Conservation (phyloP, 2,329 filamentous ascomycete genomes). For the Dactylellina cionopaga region DNA sequence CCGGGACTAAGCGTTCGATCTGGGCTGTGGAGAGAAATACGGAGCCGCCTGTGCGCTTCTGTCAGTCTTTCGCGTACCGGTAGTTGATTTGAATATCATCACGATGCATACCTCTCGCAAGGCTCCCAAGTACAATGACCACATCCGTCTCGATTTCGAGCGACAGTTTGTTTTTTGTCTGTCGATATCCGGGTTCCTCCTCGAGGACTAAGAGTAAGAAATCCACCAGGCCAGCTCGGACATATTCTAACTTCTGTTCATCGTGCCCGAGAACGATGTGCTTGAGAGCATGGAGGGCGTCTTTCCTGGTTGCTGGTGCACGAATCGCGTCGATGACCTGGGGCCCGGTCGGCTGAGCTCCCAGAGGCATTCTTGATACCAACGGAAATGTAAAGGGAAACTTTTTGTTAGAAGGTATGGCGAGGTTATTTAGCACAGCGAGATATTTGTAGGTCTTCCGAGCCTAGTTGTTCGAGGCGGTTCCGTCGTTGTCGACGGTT, state of each 20-base stretch:
- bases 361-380: conserved; percentile 55
- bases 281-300: conserved; percentile 78
- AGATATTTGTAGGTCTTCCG: not conserved
- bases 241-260: conserved; percentile 82
- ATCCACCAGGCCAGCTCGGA: conserved; percentile 75
- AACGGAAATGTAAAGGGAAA: not conserved
- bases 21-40: conserved; percentile 69
- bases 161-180: conserved; percentile 57
- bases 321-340: conserved; percentile 44
- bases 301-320: conserved; percentile 58
- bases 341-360: conserved; percentile 60
- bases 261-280: conserved; percentile 89
- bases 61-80: not conserved
- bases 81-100: not conserved
- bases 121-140: conserved; percentile 78
- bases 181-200: conserved; percentile 27
- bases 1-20: conserved; percentile 60
- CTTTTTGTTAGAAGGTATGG: not conserved
- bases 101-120: conserved; percentile 76
- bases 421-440: not conserved
- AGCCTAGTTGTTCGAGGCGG: not conserved
- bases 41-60: conserved; percentile 72
- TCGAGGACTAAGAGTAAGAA: conserved; percentile 68
- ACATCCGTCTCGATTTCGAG: conserved; percentile 59
- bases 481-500: conserved; percentile 3